These are phyloP conservation scores for Andrographis paniculata DNA, from an alignment of 305 asterid genomes.

Conservation along the genomic window DNA sequence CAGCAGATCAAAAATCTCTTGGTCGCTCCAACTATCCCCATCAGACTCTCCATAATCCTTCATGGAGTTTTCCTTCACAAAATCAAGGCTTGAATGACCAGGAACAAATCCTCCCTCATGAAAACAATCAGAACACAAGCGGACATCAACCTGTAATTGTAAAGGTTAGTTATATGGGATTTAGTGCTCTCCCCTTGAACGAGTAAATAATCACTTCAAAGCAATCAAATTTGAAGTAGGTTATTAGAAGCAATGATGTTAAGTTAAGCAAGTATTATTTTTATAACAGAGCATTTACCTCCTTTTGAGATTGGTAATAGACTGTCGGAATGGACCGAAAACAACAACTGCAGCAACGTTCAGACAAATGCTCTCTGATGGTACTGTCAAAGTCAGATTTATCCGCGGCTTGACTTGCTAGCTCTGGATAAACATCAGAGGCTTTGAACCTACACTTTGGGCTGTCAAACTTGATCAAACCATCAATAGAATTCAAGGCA, in stretches of 20 bases:
- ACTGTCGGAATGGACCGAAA: slow-evolving; percentile 48
- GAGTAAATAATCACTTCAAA: too few relatives aligned
- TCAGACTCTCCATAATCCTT: slow-evolving; percentile 63
- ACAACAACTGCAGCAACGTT: slow-evolving; percentile 63
- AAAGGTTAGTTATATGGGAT: slow-evolving; percentile 6
- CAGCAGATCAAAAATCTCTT: slow-evolving; percentile 79
- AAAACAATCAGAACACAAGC: slow-evolving; percentile 83
- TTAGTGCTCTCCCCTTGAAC: too few relatives aligned
- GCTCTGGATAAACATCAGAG: slow-evolving; percentile 66
- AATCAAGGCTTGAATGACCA: slow-evolving; percentile 96
- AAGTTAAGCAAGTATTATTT: slow-evolving; percentile 4
- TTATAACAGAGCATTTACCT: slow-evolving; percentile 38
- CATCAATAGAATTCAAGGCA: slow-evolving; percentile 82
- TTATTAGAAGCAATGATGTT: too few relatives aligned
- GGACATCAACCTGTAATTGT: slow-evolving; percentile 62
- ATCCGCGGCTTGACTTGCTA: slow-evolving; percentile 35
- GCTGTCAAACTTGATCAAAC: slow-evolving; percentile 84
- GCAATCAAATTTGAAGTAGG: too few relatives aligned
- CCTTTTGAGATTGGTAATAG: slow-evolving; percentile 88
- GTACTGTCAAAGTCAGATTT: slow-evolving; percentile 58
- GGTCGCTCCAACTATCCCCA: slow-evolving; percentile 91
- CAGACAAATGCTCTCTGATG: slow-evolving; percentile 71
- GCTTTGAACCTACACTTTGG: slow-evolving; percentile 67
- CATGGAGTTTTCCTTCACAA: slow-evolving; percentile 56
- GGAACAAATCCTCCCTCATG: slow-evolving; percentile 78